Evolutionary conservation across 306 rosid species (phyloP), one percentile per base, ranked within the genome.

Genomic region (Pachyrhizus erosus): DNA sequence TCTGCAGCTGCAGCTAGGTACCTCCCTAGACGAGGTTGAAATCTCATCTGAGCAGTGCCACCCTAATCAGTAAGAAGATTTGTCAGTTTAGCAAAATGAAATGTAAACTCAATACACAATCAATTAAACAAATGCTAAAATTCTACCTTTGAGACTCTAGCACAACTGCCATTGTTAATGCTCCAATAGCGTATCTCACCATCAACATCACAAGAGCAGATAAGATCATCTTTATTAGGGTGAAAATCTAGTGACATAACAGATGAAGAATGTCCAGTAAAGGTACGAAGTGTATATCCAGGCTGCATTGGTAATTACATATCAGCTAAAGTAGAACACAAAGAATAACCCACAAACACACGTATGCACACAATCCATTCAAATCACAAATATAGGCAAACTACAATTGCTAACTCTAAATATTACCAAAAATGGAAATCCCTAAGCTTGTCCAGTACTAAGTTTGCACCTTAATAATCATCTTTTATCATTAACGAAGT

Each of bases 151-250:
- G 83, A 86, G 70, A 91, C 94, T 65, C 87, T 77, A 33, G 90
- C 49, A 79, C 90, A 96, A 86, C 86, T 96, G 57, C 99, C 97
- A 20, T 91, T 93, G 84, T 83, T 96, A 39, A 96, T 93, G 83
- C 96, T 93, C 99, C 99, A 96, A 84, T 89, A 96, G 34, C 99
- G 94, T 85, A 96, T 92, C 91, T 93, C 96, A 18, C 98, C 97
- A 46, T 96, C 98, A 20, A 89, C 85, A 62, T 96, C 99, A 84
- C 99, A 93, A 51, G 99, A 96, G 88, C 97, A 89, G 73, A 96
- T 87, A 73, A 96, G 92, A 57, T 96, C 98, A 0, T 96, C 98
- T 80, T 92, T 93, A 72, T 89, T 93, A 18, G 99, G 99, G 89
- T 93, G 99, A 92, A 96, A 93, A 89, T 96, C 99, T 69, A 96